Evolutionary conservation across 192 early-diverging fungal genomes (phyloP).

Genomic region (Chytriomyces sp.): DNA sequence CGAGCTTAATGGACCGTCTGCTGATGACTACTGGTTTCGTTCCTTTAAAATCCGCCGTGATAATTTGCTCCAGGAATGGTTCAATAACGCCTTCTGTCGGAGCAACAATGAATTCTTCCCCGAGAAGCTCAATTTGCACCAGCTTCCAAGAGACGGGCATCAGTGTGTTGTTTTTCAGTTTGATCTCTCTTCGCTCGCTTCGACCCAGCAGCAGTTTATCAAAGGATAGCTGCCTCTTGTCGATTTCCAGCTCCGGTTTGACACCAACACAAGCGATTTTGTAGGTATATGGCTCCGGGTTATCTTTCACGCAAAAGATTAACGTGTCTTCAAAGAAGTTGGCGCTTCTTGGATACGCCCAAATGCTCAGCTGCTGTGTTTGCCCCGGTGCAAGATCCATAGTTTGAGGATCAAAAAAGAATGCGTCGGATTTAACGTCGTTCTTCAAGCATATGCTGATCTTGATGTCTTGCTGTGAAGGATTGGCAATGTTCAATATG

Average conservation of each 20-base stretch:
- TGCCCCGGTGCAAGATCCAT: slow-evolving; percentile 57
- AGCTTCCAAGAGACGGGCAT: slow-evolving; percentile 63
- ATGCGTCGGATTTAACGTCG: slow-evolving; percentile 62
- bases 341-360: slow-evolving; percentile 59
- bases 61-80: slow-evolving; percentile 46
- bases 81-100: slow-evolving; percentile 62
- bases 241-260: slow-evolving; percentile 66
- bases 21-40: slow-evolving; percentile 54
- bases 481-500: slow-evolving; percentile 56
- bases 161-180: slow-evolving; percentile 58
- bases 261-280: slow-evolving; percentile 63
- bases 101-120: slow-evolving; percentile 63
- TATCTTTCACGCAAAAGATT: slow-evolving; percentile 67
- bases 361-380: slow-evolving; percentile 45
- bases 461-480: slow-evolving; percentile 52
- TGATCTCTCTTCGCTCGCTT: slow-evolving; percentile 59
- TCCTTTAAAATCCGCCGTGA: slow-evolving; percentile 63
- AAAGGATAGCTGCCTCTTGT: slow-evolving; percentile 63
- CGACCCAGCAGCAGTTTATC: slow-evolving; percentile 66
- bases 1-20: slow-evolving; percentile 58
- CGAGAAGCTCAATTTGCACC: slow-evolving; percentile 58
- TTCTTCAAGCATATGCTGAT: slow-evolving; percentile 51
- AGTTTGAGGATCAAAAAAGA: slow-evolving; percentile 62
- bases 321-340: slow-evolving; percentile 59
- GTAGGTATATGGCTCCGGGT: slow-evolving; percentile 65